Percentiles rank a stretch among this genome's conserved stretches.
Evolutionary conservation across 2,329 filamentous ascomycete genomes (phyloP).

Genomic region (Decorospora gaudefroyi): DNA sequence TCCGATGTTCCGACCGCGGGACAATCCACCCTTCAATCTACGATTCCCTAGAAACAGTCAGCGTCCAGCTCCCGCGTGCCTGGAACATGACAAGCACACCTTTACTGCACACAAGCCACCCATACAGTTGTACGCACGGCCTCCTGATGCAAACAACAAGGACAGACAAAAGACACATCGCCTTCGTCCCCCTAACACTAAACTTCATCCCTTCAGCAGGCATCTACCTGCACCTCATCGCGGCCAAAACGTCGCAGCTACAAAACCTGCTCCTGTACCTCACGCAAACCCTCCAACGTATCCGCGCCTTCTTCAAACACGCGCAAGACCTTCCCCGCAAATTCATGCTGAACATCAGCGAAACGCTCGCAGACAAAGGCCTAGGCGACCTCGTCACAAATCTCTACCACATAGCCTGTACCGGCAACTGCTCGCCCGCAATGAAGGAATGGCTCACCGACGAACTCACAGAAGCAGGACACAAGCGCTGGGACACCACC

Average conservation of each 20-base stretch:
- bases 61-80: constrained; percentile 58
- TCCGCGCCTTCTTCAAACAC: constrained; percentile 81
- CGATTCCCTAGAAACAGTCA: constrained; percentile 80
- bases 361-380: constrained; percentile 69
- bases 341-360: constrained; percentile 78
- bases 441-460: constrained; percentile 89
- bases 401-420: constrained; percentile 81
- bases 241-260: constrained; percentile 83
- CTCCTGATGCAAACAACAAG: constrained; percentile 63
- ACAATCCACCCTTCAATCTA: constrained; percentile 79
- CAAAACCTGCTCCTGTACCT: constrained; percentile 87
- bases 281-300: constrained; percentile 76
- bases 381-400: constrained; percentile 72
- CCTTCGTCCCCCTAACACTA: constrained; percentile 72
- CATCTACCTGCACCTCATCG: constrained; percentile 79
- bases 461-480: constrained; percentile 70
- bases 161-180: constrained; percentile 41
- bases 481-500: constrained; percentile 94
- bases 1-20: constrained; percentile 73
- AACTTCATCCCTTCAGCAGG: constrained; percentile 78
- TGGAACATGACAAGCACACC: constrained; percentile 54
- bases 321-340: constrained; percentile 75
- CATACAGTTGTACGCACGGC: constrained; percentile 74
- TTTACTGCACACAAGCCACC: constrained; percentile 70
- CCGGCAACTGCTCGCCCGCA: constrained; percentile 74